Evolutionary conservation across 163 green algal species (phyloP), one percentile per base, ranked within the genome.

Genomic region (Scenedesmus sp.): DNA sequence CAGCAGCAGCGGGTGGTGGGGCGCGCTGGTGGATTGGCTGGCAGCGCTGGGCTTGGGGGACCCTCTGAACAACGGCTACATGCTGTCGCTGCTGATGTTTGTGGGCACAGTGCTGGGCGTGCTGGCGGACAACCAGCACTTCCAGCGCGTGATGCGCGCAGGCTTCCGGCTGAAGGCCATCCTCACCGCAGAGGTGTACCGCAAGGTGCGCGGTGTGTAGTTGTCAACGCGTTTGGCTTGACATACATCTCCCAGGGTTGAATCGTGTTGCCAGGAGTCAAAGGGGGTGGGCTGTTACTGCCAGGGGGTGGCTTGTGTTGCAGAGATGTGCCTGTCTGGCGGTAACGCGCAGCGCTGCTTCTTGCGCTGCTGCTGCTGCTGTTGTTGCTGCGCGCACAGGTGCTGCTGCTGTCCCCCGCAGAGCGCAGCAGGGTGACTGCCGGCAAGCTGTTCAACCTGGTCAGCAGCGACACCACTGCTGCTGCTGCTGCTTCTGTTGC

Each of bases 101-200:
- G 18, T 88, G 0, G 94, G 94, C 59, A 92, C 96, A 7, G 9
- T 96, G 8, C 59, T 93, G 1, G 97, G 96, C 8, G 95, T 95
- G 9, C 60, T 98, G 4, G 91, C 83, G 3, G 97, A 98, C 93
- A 96, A 96, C 86, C 95, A 79, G 94, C 97, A 98, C 90, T 98
- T 98, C 85, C 94, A 97, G 90, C 92, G 91, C 8, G 93, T 96
- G 34, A 96, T 97, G 94, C 93, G 96, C 6, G 96, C 95, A 23
- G 96, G 96, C n/a, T 97, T 97, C 83, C 86, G 94, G 70, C 88
- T 97, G 8, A 94, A 95, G 26, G 92, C 95, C 0, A 91, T 96
- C 77, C 90, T 98, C 13, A 94, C 95, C 0, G 93, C 96, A 18
- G 94, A 94, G 86, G 93, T 97, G 46, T 95, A 96, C 76, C 59